These are phyloP conservation scores for Phaeosphaeriaceae sp. DNA, from an alignment of 2,329 filamentous ascomycete genomes.

Conservation along the genomic window DNA sequence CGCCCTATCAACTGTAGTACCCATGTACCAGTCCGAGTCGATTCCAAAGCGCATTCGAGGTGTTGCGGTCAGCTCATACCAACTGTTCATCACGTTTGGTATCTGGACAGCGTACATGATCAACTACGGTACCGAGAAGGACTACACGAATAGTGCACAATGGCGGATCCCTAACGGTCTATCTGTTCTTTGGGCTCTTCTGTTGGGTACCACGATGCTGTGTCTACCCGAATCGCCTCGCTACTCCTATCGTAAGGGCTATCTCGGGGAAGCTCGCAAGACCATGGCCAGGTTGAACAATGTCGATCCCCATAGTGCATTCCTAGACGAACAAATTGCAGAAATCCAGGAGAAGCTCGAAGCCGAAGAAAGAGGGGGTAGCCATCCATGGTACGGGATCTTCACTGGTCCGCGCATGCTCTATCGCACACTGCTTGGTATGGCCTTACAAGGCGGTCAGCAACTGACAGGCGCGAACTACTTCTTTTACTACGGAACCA, in stretches of 20 bases:
- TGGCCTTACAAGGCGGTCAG: slow-evolving; percentile 69
- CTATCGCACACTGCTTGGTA: slow-evolving; percentile 69
- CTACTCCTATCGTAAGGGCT: slow-evolving; percentile 63
- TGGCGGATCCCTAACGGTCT: slow-evolving; percentile 72
- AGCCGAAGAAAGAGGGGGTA: slow-evolving; percentile 53
- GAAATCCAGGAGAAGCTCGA: slow-evolving; percentile 65
- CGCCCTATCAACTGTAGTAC: slow-evolving; percentile 65
- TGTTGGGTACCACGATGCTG: slow-evolving; percentile 61
- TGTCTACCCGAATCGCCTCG: slow-evolving; percentile 65
- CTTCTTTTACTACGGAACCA: slow-evolving; percentile 65
- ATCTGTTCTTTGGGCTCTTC: slow-evolving; percentile 62
- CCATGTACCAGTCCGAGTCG: slow-evolving; percentile 71
- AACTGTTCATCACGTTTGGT: slow-evolving; percentile 73
- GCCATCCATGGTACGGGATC: slow-evolving; percentile 61
- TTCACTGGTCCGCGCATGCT: slow-evolving; percentile 72
- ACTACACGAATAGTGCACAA: slow-evolving; percentile 56
- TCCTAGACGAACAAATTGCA: slow-evolving; percentile 60
- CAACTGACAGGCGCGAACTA: slow-evolving; percentile 74
- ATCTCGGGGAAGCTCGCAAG: slow-evolving; percentile 57
- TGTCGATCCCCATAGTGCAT: slow-evolving; percentile 61
- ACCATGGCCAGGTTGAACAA: slow-evolving; percentile 64
- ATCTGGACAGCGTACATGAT: slow-evolving; percentile 62
- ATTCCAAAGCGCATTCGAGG: slow-evolving; percentile 70
- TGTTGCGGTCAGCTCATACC: slow-evolving; percentile 68
- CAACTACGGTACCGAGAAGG: slow-evolving; percentile 67